These are phyloP conservation scores for Vitrella brassicaformis DNA, from an alignment of 73 alveolate genomes.

Conservation along the genomic window DNA sequence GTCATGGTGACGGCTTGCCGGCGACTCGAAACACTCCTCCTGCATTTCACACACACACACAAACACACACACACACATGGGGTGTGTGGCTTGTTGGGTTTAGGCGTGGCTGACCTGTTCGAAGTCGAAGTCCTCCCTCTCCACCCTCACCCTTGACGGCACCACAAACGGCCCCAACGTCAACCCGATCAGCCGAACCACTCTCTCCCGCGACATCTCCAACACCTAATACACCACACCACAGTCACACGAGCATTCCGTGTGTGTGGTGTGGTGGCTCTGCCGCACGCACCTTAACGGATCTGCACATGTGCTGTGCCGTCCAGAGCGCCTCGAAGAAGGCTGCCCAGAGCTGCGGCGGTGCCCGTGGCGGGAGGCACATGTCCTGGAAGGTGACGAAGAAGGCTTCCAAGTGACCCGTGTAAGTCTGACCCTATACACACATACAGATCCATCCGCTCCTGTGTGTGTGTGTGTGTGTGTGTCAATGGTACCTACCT, in stretches of 20 bases:
- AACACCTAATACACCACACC: background rate
- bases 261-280: background rate
- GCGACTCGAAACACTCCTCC: background rate
- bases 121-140: background rate
- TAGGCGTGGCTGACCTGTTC: too few species aligned
- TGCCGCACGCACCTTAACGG: background rate
- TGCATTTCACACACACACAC: too few species aligned
- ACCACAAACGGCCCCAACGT: background rate
- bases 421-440: background rate
- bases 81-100: too few species aligned
- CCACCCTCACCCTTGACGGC: background rate
- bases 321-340: background rate
- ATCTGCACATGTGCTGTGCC: background rate
- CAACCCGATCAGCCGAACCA: background rate
- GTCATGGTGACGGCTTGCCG: too few species aligned
- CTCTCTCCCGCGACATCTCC: background rate
- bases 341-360: background rate
- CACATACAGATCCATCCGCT: background rate
- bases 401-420: background rate
- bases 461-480: background rate
- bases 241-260: background rate
- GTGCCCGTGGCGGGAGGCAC: background rate
- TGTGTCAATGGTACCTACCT: background rate
- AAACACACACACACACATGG: too few species aligned
- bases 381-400: background rate